Evolutionary conservation across 2,329 filamentous ascomycete genomes (phyloP).

Genomic region (Aspergillus awamori): DNA sequence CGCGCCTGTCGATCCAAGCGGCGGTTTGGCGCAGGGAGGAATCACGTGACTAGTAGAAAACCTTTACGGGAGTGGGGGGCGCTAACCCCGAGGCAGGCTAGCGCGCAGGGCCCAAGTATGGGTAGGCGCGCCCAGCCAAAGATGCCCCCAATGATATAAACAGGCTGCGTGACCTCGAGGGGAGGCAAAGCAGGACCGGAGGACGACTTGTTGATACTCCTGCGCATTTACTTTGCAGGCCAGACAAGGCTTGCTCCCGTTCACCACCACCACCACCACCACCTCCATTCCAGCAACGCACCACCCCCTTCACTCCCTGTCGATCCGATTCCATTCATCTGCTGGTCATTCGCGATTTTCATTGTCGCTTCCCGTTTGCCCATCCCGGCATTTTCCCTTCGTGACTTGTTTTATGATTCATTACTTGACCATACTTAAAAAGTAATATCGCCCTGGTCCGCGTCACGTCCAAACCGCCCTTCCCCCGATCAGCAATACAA

Average conservation of each 20-base stretch:
- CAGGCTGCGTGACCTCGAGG: constrained; percentile 50
- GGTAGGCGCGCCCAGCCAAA: constrained; percentile 43
- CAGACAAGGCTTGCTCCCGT: not conserved
- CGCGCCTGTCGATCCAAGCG: constrained; percentile 13
- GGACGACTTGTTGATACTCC: constrained; percentile 21
- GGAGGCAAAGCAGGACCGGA: constrained; percentile 17
- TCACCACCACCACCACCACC: not conserved
- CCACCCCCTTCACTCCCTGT: constrained; percentile 7
- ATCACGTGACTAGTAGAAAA: constrained; percentile 35
- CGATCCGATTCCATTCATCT: not conserved
- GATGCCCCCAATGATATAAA: constrained; percentile 52
- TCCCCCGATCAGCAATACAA: not conserved
- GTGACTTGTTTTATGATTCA: constrained; percentile 10
- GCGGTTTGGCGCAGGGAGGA: constrained; percentile 12
- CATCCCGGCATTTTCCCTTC: constrained; percentile 5
- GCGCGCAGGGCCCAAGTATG: constrained; percentile 42
- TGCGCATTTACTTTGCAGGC: constrained; percentile 7
- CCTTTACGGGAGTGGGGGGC: constrained; percentile 28
- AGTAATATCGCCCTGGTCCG: constrained; percentile 16
- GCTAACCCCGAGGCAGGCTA: constrained; percentile 35
- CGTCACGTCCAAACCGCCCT: not conserved
- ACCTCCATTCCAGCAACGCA: constrained; percentile 9
- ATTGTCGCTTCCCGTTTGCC: not conserved
- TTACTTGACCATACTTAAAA: constrained; percentile 11
- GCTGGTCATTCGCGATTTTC: constrained; percentile 7